phyloP scores from a whole-genome alignment of 2,329 filamentous ascomycete species.

The Aspergillus sp. region DNA sequence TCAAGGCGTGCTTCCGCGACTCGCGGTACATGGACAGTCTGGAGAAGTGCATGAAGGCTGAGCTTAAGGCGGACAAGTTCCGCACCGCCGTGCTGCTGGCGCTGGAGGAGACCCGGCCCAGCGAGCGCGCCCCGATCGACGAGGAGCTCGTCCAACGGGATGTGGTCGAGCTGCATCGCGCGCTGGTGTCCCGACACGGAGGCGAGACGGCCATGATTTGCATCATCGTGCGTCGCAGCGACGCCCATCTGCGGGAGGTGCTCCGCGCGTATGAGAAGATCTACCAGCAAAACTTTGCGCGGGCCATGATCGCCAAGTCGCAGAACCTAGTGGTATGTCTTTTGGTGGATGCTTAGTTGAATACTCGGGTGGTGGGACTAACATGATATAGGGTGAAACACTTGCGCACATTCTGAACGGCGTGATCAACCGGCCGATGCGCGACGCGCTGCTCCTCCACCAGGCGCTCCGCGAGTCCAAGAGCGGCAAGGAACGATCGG shows the following conservation, averaged over 20 bases:
- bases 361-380: not conserved
- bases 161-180: conserved; percentile 67
- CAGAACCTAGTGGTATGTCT: conserved; percentile 83
- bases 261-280: conserved; percentile 71
- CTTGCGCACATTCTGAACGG: conserved; percentile 95
- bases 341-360: too few species aligned
- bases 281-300: conserved; percentile 77
- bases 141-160: conserved; percentile 64
- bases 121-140: conserved; percentile 70
- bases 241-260: conserved; percentile 77
- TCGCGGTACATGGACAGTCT: conserved; percentile 86
- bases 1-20: conserved; percentile 86
- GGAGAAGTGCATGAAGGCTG: conserved; percentile 81
- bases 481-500: conserved; percentile 71
- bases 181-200: conserved; percentile 68
- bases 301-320: conserved; percentile 83
- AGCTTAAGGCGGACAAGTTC: conserved; percentile 95
- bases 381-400: conserved; percentile 70
- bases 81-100: conserved; percentile 81
- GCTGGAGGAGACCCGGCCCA: conserved; percentile 78
- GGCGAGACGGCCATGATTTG: conserved; percentile 85
- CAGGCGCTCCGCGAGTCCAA: conserved; percentile 78
- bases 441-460: conserved; percentile 84
- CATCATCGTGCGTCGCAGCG: conserved; percentile 76
- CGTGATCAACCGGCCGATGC: conserved; percentile 90